Conservation (phyloP, 1,284 basidiomycete species). For the Melampsora abietis-canadensis region DNA sequence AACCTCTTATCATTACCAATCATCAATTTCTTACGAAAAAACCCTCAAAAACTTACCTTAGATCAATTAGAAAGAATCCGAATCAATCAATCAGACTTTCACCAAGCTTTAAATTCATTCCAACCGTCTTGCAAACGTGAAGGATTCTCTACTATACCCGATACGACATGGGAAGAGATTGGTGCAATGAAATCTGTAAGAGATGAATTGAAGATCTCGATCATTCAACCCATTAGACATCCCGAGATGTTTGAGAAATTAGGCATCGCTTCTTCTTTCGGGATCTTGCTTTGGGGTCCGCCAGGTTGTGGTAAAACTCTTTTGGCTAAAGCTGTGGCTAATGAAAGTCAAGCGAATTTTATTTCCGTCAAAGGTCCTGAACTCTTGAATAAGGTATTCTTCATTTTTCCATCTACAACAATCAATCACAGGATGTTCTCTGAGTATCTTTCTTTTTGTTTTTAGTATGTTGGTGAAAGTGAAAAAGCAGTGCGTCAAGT, state of each 20-base stretch:
- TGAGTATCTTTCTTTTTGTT: neutral
- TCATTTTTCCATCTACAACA: neutral
- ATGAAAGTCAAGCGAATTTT: conserved; percentile 89
- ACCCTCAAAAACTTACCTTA: conserved; percentile 73
- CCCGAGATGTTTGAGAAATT: conserved; percentile 84
- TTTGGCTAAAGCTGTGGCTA: conserved; percentile 92
- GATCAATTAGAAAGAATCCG: conserved; percentile 73
- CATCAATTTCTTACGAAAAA: conserved; percentile 78
- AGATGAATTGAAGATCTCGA: conserved; percentile 92
- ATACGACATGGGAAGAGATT: conserved; percentile 90
- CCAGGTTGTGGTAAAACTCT: conserved; percentile 96
- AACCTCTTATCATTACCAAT: conserved; percentile 66
- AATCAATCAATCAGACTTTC: conserved; percentile 77
- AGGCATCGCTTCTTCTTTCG: conserved; percentile 80
- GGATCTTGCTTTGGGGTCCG: conserved; percentile 95
- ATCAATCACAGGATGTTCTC: neutral
- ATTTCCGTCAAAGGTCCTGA: conserved; percentile 97
- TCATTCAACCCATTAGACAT: conserved; percentile 86
- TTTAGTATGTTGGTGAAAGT: conserved; percentile 92
- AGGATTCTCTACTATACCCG: conserved; percentile 93
- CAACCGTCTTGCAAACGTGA: conserved; percentile 96
- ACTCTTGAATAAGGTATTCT: conserved; percentile 80
- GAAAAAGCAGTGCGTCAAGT: conserved; percentile 92
- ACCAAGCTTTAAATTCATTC: conserved; percentile 71
- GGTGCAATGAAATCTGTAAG: conserved; percentile 82